A percentile compares a stretch with the other conserved stretches of the same genome.
Conservation (phyloP, 345 rosid species). For the Passiflora organensis region DNA sequence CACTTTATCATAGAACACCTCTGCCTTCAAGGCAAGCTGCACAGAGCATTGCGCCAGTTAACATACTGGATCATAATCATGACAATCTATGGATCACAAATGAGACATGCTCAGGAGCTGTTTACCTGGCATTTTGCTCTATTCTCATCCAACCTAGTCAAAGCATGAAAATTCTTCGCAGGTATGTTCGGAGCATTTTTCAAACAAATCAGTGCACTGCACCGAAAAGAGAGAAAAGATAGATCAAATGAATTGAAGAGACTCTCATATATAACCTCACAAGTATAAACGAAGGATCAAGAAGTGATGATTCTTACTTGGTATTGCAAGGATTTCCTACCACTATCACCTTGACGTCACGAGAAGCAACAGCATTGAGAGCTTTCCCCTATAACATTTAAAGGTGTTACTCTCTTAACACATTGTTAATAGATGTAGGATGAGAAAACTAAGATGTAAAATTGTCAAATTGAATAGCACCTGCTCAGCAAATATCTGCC, state of each 20-base stretch:
- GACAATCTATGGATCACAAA: no score
- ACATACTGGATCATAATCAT: background rate
- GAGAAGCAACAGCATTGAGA: conserved; percentile 86
- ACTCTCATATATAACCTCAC: background rate
- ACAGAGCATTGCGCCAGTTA: conserved; percentile 10
- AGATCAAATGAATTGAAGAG: conserved; percentile 1
- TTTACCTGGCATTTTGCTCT: conserved; percentile 96
- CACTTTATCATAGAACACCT: conserved; percentile 91
- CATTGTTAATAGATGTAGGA: background rate
- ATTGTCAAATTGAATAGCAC: conserved; percentile 20
- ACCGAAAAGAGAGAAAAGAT: conserved; percentile 6
- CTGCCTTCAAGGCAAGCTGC: conserved; percentile 96
- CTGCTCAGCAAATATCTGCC: conserved; percentile 91
- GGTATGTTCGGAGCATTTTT: conserved; percentile 97
- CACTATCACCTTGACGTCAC: conserved; percentile 79
- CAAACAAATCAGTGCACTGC: conserved; percentile 87
- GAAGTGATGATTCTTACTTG: conserved; percentile 50
- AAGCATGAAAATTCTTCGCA: conserved; percentile 89
- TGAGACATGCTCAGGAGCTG: background rate
- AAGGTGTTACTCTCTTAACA: background rate
- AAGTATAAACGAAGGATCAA: background rate
- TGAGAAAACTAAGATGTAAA: background rate
- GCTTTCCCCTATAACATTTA: conserved; percentile 63
- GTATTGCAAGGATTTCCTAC: conserved; percentile 99
- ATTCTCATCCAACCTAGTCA: conserved; percentile 92